Base-by-base conservation (phyloP, 495 filamentous ascomycete species). In the Aspergillus taichungensis region DNA sequence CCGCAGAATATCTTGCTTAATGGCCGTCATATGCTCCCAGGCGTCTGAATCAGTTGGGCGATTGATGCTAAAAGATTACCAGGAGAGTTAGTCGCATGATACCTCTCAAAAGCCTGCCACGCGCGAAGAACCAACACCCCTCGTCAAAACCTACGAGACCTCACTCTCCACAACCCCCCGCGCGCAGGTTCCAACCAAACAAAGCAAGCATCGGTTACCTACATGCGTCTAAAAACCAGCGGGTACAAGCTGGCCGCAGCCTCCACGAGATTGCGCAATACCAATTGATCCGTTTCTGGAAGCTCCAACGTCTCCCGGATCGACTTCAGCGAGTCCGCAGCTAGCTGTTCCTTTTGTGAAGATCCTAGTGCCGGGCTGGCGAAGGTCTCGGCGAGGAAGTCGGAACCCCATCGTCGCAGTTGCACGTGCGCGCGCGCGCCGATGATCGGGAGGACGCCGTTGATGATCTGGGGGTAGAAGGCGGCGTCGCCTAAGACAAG, bases 321-420 rank as follows among this genome's bases (percentile, higher is more conserved):
- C 11, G 79, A 81, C 48, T 87, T 81, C 56, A 99, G 60, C 44
- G 89, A 84, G 27, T 69, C 66, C 45, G 87, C 65, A 40, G 80
- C 77, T 49, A 94, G 59, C 47, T 79, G 76, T 65, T 83, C 84
- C 72, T 96, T 97, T 62, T 84, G 81, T 40, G 77, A 69, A 30
- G 69, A 65, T 43, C 77, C 61, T 52, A 97, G 71, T 30, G 80
- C 77, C 10, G 92, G 92, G 36, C 84, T 89, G 13, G 94, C 82
- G 65, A 99, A 95, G 4, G 89, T 87, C 71, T 99, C 92, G 33
- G 94, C 91, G 32, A 99, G 72, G 61, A 99, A 99, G 24, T 96
- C 88, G 14, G 89, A 80, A 14, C 89, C 94, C 94, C 94, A 99
- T 82, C 90, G 74, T 63, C 87, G 83, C 53, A 96, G 67, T 63